Percentiles rank a stretch among this genome's conserved stretches.
Conservation (phyloP, 2,329 filamentous ascomycete genomes). For the Arthrobotrys iridis region DNA sequence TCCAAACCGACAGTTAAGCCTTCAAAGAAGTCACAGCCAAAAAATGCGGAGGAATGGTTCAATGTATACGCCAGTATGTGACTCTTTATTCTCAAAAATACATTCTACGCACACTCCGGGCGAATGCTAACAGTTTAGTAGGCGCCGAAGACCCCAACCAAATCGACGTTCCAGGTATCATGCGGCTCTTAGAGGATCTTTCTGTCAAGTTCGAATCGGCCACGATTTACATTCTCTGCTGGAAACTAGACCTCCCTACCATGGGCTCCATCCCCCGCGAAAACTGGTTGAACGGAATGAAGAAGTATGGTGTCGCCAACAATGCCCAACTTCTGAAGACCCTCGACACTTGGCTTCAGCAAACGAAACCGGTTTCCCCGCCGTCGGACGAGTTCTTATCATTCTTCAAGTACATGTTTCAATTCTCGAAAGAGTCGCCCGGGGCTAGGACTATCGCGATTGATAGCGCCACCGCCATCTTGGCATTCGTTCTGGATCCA, state of each 20-base stretch:
- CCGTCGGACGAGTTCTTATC: conserved; percentile 27
- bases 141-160: conserved; percentile 33
- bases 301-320: conserved; percentile 33
- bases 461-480: conserved; percentile 21
- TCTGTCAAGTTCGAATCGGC: conserved; percentile 46
- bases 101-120: background rate
- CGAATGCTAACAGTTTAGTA: background rate
- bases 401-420: conserved; percentile 53
- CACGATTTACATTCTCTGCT: conserved; percentile 50
- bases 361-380: conserved; percentile 38
- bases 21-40: conserved; percentile 20
- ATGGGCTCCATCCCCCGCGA: conserved; percentile 50
- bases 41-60: conserved; percentile 48
- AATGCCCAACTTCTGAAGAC: conserved; percentile 34
- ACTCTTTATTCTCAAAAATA: background rate
- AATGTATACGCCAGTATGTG: conserved; percentile 39
- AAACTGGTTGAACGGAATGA: conserved; percentile 50
- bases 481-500: conserved; percentile 37
- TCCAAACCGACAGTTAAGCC: conserved; percentile 9
- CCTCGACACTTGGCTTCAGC: conserved; percentile 36
- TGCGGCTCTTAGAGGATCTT: conserved; percentile 40
- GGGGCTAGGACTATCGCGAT: conserved; percentile 28
- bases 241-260: conserved; percentile 36
- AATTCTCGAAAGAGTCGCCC: conserved; percentile 43
- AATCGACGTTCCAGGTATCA: conserved; percentile 37